phyloP scores from a whole-genome alignment of 345 rosid species.

The Laguncularia racemosa region DNA sequence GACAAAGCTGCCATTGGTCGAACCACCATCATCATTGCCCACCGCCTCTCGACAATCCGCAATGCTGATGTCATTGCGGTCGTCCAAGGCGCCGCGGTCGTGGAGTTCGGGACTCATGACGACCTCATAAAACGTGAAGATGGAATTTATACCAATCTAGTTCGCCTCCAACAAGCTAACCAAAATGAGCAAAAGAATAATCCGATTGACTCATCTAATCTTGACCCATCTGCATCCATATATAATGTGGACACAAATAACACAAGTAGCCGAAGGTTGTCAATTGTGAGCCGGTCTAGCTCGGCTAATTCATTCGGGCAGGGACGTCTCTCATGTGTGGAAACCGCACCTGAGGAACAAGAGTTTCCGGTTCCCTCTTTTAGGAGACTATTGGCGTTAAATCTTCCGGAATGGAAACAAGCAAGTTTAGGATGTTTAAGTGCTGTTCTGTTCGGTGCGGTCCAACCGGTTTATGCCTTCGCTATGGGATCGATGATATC shows the following conservation, averaged over 20 bases:
- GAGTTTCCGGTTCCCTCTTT: conserved; percentile 40
- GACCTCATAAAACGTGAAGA: conserved; percentile 35
- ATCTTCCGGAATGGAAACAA: conserved; percentile 64
- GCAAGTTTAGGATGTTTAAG: conserved; percentile 23
- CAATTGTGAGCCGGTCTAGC: conserved; percentile 50
- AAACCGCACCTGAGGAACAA: conserved; percentile 5
- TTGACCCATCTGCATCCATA: conserved; percentile 12
- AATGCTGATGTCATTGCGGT: conserved; percentile 53
- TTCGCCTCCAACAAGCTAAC: conserved; percentile 49
- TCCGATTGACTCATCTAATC: neutral
- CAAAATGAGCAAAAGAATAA: conserved; percentile 4
- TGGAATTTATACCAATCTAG: conserved; percentile 47
- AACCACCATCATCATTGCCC: conserved; percentile 66
- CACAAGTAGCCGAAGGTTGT: conserved; percentile 36
- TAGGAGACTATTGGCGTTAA: conserved; percentile 47
- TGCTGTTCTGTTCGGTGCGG: conserved; percentile 37
- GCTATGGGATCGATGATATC: conserved; percentile 23
- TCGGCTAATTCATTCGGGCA: conserved; percentile 35
- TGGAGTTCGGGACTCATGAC: conserved; percentile 60
- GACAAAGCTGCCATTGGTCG: conserved; percentile 68
- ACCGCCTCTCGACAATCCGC: conserved; percentile 72
- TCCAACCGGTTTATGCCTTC: conserved; percentile 34
- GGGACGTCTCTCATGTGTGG: conserved; percentile 10
- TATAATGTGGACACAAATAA: conserved; percentile 28
- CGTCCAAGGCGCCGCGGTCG: conserved; percentile 35